Percentiles rank a stretch among this genome's conserved stretches.
Evolutionary conservation across 306 rosid genomes (phyloP).

Genomic region (Citrullus mucosospermus): DNA sequence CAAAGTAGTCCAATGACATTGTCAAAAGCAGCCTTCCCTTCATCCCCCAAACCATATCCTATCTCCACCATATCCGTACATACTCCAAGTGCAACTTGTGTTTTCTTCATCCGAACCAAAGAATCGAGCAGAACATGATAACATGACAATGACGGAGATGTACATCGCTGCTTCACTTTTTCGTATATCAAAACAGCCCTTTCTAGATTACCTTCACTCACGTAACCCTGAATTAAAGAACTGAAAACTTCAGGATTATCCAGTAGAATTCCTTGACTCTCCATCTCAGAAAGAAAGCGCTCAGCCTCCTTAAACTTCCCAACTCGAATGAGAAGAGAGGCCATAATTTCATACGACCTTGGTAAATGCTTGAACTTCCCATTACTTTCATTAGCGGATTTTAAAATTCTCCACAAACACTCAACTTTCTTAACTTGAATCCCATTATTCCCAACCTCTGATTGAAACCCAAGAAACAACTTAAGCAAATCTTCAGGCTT

Average conservation of each 20-base stretch:
- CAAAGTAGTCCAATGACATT: constrained; percentile 50
- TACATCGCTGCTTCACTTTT: constrained; percentile 21
- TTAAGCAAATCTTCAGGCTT: constrained; percentile 46
- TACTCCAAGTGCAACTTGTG: constrained; percentile 22
- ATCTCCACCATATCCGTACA: constrained; percentile 42
- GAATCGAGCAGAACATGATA: constrained; percentile 29
- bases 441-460: constrained; percentile 19
- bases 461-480: constrained; percentile 40
- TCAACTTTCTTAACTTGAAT: constrained; percentile 38
- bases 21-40: constrained; percentile 34
- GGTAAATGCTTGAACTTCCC: constrained; percentile 27
- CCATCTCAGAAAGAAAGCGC: constrained; percentile 37
- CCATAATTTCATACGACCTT: constrained; percentile 51
- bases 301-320: constrained; percentile 54
- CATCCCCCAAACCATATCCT: constrained; percentile 22
- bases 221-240: constrained; percentile 41
- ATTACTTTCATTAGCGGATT: constrained; percentile 23
- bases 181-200: constrained; percentile 39
- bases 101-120: constrained; percentile 38
- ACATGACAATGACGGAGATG: constrained; percentile 33
- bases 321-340: constrained; percentile 43
- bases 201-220: constrained; percentile 32
- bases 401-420: constrained; percentile 56
- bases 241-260: constrained; percentile 24
- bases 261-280: constrained; percentile 23